Evolutionary conservation across 345 rosid species (phyloP).

Genomic region (Moringa oleifera): DNA sequence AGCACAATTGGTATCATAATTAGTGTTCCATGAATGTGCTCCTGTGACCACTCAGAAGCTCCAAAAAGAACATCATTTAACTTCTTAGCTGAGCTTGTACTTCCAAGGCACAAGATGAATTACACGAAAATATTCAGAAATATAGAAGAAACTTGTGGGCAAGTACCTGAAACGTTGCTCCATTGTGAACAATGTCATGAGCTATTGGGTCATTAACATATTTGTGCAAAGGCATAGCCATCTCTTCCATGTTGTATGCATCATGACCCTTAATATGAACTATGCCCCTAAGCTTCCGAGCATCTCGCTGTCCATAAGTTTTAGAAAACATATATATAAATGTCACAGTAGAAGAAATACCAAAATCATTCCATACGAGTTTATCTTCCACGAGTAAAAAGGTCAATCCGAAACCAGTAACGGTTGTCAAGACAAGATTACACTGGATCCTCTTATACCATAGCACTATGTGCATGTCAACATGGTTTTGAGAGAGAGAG

Average conservation of each 20-base stretch:
- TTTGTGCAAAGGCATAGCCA: conserved; percentile 76
- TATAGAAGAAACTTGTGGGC: conserved; percentile 8
- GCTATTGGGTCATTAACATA: conserved; percentile 68
- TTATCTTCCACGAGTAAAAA: background rate
- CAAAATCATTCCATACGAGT: no score
- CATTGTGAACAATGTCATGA: conserved; percentile 83
- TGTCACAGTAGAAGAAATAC: no score
- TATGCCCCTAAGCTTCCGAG: conserved; percentile 42
- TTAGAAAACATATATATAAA: background rate
- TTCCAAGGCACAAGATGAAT: background rate
- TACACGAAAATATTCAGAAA: background rate
- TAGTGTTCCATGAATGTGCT: no score
- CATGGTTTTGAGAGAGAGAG: background rate
- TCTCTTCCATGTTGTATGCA: conserved; percentile 74
- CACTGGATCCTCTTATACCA: background rate
- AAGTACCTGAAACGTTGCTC: conserved; percentile 89
- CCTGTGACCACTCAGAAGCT: no score
- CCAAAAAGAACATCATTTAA: background rate
- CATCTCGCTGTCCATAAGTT: conserved; percentile 63
- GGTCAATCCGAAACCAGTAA: background rate
- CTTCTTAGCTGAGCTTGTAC: background rate
- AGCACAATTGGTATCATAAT: no score
- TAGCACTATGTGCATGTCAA: background rate
- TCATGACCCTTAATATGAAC: conserved; percentile 34
- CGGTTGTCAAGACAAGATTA: no score